These are phyloP conservation scores for Eimeria sp. DNA, from an alignment of 169 alveolate species.

Conservation along the genomic window DNA sequence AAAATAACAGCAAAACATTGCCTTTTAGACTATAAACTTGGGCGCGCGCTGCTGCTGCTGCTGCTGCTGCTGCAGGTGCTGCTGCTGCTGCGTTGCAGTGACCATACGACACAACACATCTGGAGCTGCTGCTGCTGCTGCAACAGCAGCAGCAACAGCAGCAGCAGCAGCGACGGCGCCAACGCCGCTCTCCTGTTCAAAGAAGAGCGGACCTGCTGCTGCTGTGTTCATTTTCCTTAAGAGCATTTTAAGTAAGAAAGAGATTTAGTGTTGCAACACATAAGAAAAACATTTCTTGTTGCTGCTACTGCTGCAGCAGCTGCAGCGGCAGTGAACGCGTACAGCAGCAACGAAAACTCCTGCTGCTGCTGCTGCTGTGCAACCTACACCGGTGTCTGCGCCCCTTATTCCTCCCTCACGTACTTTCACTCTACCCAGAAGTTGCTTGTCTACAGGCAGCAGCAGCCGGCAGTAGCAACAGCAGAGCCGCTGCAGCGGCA, in stretches of 20 bases:
- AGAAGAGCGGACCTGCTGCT: not conserved
- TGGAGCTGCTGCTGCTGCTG: not conserved
- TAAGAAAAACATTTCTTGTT: not conserved
- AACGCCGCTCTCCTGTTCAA: slow-evolving; percentile 14
- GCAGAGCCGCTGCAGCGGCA: slow-evolving; percentile 19
- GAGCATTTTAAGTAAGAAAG: not conserved
- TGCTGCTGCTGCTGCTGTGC: slow-evolving; percentile 7
- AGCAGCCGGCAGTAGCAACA: not conserved
- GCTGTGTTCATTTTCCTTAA: not conserved
- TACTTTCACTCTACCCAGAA: not conserved
- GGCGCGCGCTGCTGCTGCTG: not conserved
- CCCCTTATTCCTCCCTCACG: not conserved
- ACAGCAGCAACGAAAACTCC: too few species aligned
- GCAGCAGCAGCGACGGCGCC: slow-evolving; percentile 38
- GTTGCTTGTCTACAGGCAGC: too few species aligned
- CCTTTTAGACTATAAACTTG: not conserved
- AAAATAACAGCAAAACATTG: not conserved
- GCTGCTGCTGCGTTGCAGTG: too few species aligned
- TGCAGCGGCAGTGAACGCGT: too few species aligned
- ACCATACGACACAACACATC: too few species aligned
- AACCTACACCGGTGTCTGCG: not conserved
- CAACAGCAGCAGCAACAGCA: not conserved
- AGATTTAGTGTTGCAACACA: not conserved
- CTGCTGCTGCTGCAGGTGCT: slow-evolving; percentile 39
- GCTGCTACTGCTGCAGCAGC: too few species aligned